Conservation (phyloP, 1,284 basidiomycete species). For the Cystobasidium pallidum region DNA sequence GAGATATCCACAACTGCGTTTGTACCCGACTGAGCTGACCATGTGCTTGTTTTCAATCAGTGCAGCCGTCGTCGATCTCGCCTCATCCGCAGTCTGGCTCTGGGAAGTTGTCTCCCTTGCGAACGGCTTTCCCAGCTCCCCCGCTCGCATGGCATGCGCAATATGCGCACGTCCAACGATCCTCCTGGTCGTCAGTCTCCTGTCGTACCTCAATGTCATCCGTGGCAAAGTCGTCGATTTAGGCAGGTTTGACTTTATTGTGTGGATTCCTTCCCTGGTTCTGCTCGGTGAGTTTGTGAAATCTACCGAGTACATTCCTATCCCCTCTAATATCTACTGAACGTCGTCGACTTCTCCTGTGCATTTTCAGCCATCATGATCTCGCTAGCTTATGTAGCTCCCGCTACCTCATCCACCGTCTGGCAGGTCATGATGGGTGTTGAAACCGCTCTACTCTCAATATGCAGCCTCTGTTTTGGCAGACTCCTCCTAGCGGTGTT, state of each 20-base stretch:
- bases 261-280: constrained; percentile 42
- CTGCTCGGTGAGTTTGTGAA: constrained; percentile 26
- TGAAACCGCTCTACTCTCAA: constrained; percentile 20
- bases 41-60: too few species aligned
- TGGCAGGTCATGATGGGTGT: constrained; percentile 43
- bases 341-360: too few species aligned
- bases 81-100: constrained; percentile 32
- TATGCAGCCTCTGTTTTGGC: constrained; percentile 42
- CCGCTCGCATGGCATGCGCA: constrained; percentile 40
- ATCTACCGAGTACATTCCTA: too few species aligned
- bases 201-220: constrained; percentile 43
- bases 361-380: constrained; percentile 33
- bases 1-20: too few species aligned
- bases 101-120: constrained; percentile 44
- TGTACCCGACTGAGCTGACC: too few species aligned
- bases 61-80: constrained; percentile 39
- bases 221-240: constrained; percentile 39
- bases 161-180: constrained; percentile 43
- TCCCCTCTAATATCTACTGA: too few species aligned
- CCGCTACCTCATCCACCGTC: constrained; percentile 16
- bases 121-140: constrained; percentile 17
- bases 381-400: constrained; percentile 38
- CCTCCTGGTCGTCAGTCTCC: constrained; percentile 41
- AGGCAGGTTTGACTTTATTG: constrained; percentile 40
- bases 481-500: constrained; percentile 42